These are phyloP conservation scores for Apophysomyces variabilis DNA, from an alignment of 371 early-diverging fungal species.

Conservation along the genomic window DNA sequence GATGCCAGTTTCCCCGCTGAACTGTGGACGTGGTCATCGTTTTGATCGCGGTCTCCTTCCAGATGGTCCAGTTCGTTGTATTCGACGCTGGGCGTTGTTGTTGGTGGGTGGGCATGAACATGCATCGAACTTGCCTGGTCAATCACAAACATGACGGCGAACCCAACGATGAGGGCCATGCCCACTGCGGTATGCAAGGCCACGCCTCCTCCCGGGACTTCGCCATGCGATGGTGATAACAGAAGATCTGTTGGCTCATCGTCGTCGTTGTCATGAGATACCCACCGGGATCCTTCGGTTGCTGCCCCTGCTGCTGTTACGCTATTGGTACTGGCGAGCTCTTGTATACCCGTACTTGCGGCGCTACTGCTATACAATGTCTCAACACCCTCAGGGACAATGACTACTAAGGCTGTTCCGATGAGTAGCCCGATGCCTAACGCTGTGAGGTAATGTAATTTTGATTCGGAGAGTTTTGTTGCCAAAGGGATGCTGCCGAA, in stretches of 20 bases:
- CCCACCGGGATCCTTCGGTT: background rate
- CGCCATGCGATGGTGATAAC: slow-evolving; percentile 4
- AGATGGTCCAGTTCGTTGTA: slow-evolving; percentile 15
- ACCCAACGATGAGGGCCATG: slow-evolving; percentile 80
- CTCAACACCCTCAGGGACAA: slow-evolving; percentile 94
- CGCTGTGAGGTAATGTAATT: slow-evolving; percentile 78
- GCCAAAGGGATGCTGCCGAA: slow-evolving; percentile 88
- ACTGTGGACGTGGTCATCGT: background rate
- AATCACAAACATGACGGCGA: slow-evolving; percentile 88
- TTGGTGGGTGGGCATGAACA: slow-evolving; percentile 40
- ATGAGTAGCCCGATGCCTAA: slow-evolving; percentile 91
- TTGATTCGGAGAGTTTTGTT: slow-evolving; percentile 74
- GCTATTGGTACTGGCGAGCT: background rate
- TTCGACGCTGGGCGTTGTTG: slow-evolving; percentile 15
- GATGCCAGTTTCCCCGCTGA: too few species aligned
- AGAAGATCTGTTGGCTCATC: slow-evolving; percentile 7
- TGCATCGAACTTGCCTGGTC: slow-evolving; percentile 75
- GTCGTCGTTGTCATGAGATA: slow-evolving; percentile 21
- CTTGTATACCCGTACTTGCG: background rate
- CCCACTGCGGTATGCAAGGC: slow-evolving; percentile 78
- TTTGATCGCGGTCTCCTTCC: slow-evolving; percentile 16
- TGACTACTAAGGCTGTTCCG: slow-evolving; percentile 87
- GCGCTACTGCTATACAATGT: slow-evolving; percentile 66
- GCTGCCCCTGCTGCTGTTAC: slow-evolving; percentile 5
- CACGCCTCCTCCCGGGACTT: slow-evolving; percentile 24